Evolutionary conservation across 805 yeast genomes (phyloP).

Genomic region (Saccharomycopsis capsularis): DNA sequence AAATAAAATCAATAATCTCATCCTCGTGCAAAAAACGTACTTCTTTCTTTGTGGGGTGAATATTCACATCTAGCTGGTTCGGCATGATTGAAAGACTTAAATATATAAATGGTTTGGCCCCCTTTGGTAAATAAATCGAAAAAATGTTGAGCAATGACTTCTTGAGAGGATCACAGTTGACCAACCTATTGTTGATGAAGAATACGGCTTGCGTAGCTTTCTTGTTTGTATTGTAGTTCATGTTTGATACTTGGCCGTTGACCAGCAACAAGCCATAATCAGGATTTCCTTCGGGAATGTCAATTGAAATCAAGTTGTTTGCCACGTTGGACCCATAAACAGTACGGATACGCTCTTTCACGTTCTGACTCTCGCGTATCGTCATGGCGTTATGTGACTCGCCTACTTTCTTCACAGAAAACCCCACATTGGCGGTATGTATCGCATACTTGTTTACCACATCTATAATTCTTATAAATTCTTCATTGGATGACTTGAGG

Average conservation of each 20-base stretch:
- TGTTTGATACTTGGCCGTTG: constrained; percentile 58
- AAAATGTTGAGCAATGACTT: constrained; percentile 61
- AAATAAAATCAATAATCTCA: constrained; percentile 65
- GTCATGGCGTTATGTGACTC: constrained; percentile 63
- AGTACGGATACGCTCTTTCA: constrained; percentile 62
- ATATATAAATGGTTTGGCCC: constrained; percentile 70
- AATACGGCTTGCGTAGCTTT: constrained; percentile 62
- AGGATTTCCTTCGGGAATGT: constrained; percentile 28
- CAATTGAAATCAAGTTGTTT: constrained; percentile 48
- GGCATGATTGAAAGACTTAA: constrained; percentile 63
- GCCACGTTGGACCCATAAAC: constrained; percentile 70
- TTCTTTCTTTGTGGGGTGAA: constrained; percentile 93
- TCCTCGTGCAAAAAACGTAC: constrained; percentile 82
- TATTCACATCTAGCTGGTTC: constrained; percentile 76
- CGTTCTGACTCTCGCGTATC: constrained; percentile 42
- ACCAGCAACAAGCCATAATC: constrained; percentile 45
- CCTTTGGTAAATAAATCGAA: constrained; percentile 67
- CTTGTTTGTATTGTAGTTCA: constrained; percentile 56
- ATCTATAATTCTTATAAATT: constrained; percentile 69
- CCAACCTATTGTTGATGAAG: constrained; percentile 81
- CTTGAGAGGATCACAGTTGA: constrained; percentile 71
- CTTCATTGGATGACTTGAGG: constrained; percentile 61
- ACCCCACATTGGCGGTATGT: constrained; percentile 61
- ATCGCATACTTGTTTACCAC: constrained; percentile 79
- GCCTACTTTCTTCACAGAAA: constrained; percentile 74